Evolutionary conservation across 2,329 filamentous ascomycete species (phyloP).

Genomic region (Sarocladium oryzae): DNA sequence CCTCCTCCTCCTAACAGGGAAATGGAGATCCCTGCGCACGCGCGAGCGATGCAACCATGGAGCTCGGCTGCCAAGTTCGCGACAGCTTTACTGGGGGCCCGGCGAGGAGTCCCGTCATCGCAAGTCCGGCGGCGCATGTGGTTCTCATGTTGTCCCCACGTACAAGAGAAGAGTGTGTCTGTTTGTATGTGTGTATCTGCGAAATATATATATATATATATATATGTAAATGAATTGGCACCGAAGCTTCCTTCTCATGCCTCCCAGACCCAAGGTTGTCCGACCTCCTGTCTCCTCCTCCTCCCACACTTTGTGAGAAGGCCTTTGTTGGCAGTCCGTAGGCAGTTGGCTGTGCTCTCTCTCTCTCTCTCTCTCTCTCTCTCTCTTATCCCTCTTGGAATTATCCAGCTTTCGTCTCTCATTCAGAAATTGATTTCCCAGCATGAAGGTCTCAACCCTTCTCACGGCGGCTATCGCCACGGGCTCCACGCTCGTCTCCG

Average conservation of each 20-base stretch:
- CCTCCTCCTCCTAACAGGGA: not conserved
- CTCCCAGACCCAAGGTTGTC: not conserved
- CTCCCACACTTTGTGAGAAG: not conserved
- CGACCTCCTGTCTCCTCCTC: not conserved
- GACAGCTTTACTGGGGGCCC: not conserved
- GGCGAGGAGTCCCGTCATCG: no score
- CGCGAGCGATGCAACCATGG: conserved; percentile 9
- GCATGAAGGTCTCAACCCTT: conserved; percentile 13
- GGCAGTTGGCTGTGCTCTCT: not conserved
- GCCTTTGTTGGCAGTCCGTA: not conserved
- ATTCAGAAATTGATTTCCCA: no score
- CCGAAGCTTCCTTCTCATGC: not conserved
- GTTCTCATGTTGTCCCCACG: no score
- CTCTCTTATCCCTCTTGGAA: not conserved
- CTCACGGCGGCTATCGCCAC: conserved; percentile 14
- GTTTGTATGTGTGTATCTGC: not conserved
- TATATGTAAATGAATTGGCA: not conserved
- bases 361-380: not conserved
- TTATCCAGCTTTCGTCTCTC: no score
- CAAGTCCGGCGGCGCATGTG: no score
- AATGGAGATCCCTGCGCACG: conserved; percentile 4
- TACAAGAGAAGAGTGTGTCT: no score
- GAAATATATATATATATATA: no score
- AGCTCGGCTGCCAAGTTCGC: conserved; percentile 2
- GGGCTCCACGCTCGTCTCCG: conserved; percentile 12